These are phyloP conservation scores for Trypanosoma platydactyli DNA, from an alignment of 208 protist genomes.

Conservation along the genomic window DNA sequence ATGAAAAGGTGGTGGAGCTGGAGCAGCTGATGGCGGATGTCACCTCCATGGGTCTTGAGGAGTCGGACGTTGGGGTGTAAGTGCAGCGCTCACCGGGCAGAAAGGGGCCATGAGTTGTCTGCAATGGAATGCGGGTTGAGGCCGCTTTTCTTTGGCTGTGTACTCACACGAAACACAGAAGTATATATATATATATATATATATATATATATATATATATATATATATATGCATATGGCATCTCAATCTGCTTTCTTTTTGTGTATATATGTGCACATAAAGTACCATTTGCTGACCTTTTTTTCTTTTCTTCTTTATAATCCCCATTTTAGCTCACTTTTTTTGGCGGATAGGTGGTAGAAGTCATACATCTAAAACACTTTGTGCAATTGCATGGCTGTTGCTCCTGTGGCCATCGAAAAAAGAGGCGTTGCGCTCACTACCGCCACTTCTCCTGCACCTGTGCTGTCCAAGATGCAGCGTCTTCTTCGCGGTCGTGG, in stretches of 20 bases:
- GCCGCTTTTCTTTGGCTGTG: too few species aligned
- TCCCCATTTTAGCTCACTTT: neutral
- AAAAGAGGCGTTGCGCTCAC: conserved; percentile 29
- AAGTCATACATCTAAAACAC: neutral
- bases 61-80: conserved; percentile 49
- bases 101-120: too few species aligned
- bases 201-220: too few species aligned
- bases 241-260: neutral
- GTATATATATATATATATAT: neutral
- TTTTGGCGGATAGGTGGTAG: neutral
- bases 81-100: neutral
- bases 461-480: conserved; percentile 19
- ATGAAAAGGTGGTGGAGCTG: conserved; percentile 75
- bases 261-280: neutral
- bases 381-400: neutral
- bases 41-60: conserved; percentile 84
- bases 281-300: neutral
- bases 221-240: neutral
- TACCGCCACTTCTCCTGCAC: conserved; percentile 26
- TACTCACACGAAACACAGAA: neutral
- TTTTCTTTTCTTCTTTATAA: neutral
- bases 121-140: neutral
- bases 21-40: conserved; percentile 71
- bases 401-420: conserved; percentile 19
- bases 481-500: neutral